Conservation (phyloP, 805 yeast genomes). For the Pichia scutulata region DNA sequence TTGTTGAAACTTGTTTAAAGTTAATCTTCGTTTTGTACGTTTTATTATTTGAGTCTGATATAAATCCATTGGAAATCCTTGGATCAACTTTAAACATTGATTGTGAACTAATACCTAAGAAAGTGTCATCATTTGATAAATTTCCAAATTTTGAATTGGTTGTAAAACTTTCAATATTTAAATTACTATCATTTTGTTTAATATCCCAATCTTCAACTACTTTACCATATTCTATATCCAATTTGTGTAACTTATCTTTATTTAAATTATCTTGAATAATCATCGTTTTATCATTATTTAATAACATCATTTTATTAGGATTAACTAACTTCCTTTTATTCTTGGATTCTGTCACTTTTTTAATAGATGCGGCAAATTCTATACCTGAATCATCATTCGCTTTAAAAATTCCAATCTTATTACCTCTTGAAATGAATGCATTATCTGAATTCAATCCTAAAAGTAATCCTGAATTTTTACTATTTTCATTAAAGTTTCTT, state of each 20-base stretch:
- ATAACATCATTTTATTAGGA: constrained; percentile 69
- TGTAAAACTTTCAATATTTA: constrained; percentile 50
- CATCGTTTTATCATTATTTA: constrained; percentile 63
- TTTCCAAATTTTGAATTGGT: constrained; percentile 73
- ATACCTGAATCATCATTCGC: constrained; percentile 42
- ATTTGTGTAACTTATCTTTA: constrained; percentile 44
- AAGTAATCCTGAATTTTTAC: constrained; percentile 52
- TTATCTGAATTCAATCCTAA: constrained; percentile 66
- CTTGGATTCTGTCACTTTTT: constrained; percentile 42
- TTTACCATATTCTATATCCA: constrained; percentile 76
- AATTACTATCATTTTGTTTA: constrained; percentile 24
- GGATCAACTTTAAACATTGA: constrained; percentile 77
- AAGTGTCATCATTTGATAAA: constrained; percentile 62
- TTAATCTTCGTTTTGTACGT: constrained; percentile 46
- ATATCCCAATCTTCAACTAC: constrained; percentile 83
- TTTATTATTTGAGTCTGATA: constrained; percentile 51
- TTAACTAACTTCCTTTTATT: constrained; percentile 37
- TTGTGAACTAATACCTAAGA: constrained; percentile 60
- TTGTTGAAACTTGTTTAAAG: constrained; percentile 60
- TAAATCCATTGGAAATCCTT: constrained; percentile 47
- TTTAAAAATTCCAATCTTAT: constrained; percentile 74
- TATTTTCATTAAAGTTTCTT: constrained; percentile 18
- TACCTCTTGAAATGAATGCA: constrained; percentile 72
- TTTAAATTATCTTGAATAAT: constrained; percentile 50
- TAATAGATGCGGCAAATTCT: constrained; percentile 61